Evolutionary conservation across 495 filamentous ascomycete genomes (phyloP).

Genomic region (Podospora pseudoanserina): DNA sequence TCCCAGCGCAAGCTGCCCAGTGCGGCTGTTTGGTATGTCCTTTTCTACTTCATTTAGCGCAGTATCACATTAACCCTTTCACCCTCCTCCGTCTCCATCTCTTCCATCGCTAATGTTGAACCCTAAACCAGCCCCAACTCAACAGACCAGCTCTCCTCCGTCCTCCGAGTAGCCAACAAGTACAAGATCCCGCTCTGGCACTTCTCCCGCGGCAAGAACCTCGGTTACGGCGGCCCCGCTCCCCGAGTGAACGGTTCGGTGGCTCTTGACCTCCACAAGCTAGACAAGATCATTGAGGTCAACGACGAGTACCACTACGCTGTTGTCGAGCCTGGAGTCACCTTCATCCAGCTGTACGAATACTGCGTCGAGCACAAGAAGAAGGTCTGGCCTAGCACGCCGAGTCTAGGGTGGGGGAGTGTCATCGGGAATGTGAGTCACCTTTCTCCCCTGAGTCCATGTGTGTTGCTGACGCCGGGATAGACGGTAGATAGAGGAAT

Average conservation of each 20-base stretch:
- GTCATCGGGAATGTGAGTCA: conserved; percentile 50
- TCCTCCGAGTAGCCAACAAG: conserved; percentile 43
- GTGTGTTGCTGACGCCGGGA: background rate
- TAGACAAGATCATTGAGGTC: conserved; percentile 55
- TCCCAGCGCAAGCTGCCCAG: conserved; percentile 38
- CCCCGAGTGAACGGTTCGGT: conserved; percentile 51
- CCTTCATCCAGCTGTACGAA: conserved; percentile 51
- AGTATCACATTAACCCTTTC: background rate
- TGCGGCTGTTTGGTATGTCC: conserved; percentile 38
- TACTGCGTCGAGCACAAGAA: conserved; percentile 47
- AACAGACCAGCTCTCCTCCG: conserved; percentile 40
- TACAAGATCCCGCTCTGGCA: conserved; percentile 51
- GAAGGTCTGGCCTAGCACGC: conserved; percentile 53
- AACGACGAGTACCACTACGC: conserved; percentile 52
- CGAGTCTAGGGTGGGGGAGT: conserved; percentile 56
- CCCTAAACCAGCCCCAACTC: conserved; percentile 29
- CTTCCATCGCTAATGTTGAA: background rate
- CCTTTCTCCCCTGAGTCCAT: background rate
- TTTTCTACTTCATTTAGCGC: no score
- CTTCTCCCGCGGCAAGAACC: conserved; percentile 51
- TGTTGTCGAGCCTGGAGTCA: conserved; percentile 55
- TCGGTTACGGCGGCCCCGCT: conserved; percentile 56
- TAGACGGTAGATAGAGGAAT: conserved; percentile 42
- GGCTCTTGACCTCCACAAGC: conserved; percentile 52
- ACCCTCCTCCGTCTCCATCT: background rate